Evolutionary conservation across 2,329 filamentous ascomycete species (phyloP).

Genomic region (Trichoderma atrobrunneum): DNA sequence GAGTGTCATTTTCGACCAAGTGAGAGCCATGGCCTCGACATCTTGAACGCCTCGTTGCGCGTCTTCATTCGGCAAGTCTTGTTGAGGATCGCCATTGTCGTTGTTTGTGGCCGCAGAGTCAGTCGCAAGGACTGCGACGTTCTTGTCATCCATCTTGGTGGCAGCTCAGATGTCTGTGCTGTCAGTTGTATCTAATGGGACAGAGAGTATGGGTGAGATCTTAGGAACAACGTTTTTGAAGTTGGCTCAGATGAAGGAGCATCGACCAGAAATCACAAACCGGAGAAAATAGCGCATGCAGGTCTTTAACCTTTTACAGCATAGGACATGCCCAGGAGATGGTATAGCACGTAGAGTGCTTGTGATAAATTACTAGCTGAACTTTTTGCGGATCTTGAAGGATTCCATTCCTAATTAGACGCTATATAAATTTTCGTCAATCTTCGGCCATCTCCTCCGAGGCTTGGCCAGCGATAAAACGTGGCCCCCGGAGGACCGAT

Average conservation of each 20-base stretch:
- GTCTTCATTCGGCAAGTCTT: conserved; percentile 19
- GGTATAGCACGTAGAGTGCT: not conserved
- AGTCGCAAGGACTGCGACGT: not conserved
- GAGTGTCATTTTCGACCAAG: conserved; percentile 41
- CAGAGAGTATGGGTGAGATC: not conserved
- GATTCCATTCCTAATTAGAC: not conserved
- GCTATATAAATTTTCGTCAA: not conserved
- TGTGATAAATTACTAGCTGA: not conserved
- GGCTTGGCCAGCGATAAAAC: not conserved
- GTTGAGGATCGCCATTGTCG: not conserved
- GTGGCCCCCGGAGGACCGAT: not conserved
- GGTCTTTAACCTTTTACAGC: not conserved
- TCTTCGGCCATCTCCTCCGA: not conserved
- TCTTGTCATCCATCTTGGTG: not conserved
- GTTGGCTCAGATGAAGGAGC: not conserved
- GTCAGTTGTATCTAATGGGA: not conserved
- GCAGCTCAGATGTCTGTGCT: not conserved
- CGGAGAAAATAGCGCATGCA: not conserved
- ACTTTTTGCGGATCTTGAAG: not conserved
- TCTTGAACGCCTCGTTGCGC: conserved; percentile 40
- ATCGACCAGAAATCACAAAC: not conserved
- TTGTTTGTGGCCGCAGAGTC: not conserved
- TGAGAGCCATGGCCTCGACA: conserved; percentile 41
- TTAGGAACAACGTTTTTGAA: not conserved
- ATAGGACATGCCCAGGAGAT: not conserved